These are phyloP conservation scores for Trametes elegans DNA, from an alignment of 768 basidiomycete genomes.

Conservation along the genomic window DNA sequence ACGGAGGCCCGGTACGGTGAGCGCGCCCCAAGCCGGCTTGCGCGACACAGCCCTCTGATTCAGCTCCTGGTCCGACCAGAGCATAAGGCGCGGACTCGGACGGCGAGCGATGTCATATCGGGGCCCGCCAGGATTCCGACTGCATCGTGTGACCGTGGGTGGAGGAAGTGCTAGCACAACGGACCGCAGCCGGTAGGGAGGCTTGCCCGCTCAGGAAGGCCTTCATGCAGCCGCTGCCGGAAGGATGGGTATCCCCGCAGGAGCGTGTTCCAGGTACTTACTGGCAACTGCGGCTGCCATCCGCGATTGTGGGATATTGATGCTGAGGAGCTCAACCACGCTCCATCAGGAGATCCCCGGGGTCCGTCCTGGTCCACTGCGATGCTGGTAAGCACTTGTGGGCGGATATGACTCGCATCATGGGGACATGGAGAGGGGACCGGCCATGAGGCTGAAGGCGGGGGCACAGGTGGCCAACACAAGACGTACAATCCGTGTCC, in stretches of 20 bases:
- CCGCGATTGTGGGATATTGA: background rate
- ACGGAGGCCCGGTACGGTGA: too few relatives aligned
- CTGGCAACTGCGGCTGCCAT: background rate
- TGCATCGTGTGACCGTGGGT: background rate
- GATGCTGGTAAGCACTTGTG: too few relatives aligned
- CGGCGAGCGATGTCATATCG: background rate
- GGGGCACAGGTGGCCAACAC: background rate
- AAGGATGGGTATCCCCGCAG: slow-evolving; percentile 9
- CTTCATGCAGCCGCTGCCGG: background rate
- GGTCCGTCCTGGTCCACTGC: too few relatives aligned
- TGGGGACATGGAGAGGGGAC: background rate
- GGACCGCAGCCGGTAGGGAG: background rate
- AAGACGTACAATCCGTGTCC: too few relatives aligned
- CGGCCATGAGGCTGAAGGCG: background rate
- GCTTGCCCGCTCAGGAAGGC: background rate
- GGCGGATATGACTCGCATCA: background rate
- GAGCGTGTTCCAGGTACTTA: slow-evolving; percentile 10
- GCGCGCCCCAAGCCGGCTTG: background rate
- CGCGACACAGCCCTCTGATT: slow-evolving; percentile 2
- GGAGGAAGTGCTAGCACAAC: background rate
- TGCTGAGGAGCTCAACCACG: background rate
- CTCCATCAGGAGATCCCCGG: slow-evolving; percentile 9
- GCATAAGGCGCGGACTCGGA: background rate
- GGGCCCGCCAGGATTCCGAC: slow-evolving; percentile 3
- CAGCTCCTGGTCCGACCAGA: too few relatives aligned